Conservation (phyloP, 2,329 filamentous ascomycete species). For the Keithomyces neogunnii region DNA sequence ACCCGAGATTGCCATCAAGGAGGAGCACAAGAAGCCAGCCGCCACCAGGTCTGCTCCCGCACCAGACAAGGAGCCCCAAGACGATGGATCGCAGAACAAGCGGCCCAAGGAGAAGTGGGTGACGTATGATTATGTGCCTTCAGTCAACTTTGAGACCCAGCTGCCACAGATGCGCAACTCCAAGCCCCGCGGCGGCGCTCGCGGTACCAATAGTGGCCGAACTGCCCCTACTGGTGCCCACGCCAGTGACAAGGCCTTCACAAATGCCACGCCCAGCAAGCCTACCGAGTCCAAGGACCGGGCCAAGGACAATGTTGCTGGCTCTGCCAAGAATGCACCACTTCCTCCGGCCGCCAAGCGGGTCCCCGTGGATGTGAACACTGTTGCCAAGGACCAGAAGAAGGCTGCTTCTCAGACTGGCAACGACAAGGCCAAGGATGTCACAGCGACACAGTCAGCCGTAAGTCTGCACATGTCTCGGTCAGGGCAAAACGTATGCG, state of each 20-base stretch:
- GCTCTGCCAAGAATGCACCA: conserved; percentile 26
- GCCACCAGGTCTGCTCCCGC: conserved; percentile 49
- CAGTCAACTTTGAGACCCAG: conserved; percentile 79
- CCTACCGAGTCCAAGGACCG: conserved; percentile 24
- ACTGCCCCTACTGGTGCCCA: conserved; percentile 24
- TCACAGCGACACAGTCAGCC: conserved; percentile 19
- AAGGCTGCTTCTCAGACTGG: conserved; percentile 29
- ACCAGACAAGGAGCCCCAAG: conserved; percentile 56
- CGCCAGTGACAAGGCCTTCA: conserved; percentile 27
- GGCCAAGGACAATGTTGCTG: conserved; percentile 25
- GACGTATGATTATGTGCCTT: conserved; percentile 71
- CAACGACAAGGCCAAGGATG: conserved; percentile 34
- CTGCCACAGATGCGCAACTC: conserved; percentile 47
- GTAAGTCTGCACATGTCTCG: conserved; percentile 29
- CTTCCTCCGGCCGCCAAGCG: conserved; percentile 35
- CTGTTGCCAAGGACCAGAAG: conserved; percentile 32
- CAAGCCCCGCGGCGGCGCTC: conserved; percentile 41
- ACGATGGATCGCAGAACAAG: conserved; percentile 35
- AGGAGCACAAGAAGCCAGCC: conserved; percentile 61
- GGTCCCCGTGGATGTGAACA: conserved; percentile 30
- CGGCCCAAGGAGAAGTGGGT: conserved; percentile 81
- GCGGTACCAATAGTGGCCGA: conserved; percentile 31
- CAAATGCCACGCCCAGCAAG: conserved; percentile 22
- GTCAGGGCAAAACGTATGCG: neutral
- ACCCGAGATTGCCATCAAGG: conserved; percentile 62